A percentile compares a stretch with the other conserved stretches of the same genome.
Evolutionary conservation across 352 stramenopile genomes (phyloP).

Genomic region (Saprolegnia diclina): DNA sequence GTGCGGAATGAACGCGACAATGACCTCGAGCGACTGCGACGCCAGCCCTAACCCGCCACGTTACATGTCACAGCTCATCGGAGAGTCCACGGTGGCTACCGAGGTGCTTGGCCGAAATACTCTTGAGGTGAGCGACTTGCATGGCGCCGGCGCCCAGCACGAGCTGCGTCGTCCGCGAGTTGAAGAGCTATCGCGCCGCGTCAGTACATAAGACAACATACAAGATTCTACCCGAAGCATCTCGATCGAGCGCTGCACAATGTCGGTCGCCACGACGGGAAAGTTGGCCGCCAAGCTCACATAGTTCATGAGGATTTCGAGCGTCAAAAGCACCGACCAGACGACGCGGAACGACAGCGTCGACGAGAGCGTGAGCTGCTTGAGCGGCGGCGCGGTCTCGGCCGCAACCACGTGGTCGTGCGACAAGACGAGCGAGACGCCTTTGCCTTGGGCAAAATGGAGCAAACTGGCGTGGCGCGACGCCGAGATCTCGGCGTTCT

Average conservation of each 20-base stretch:
- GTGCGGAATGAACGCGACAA: slow-evolving; percentile 91
- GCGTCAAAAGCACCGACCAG: slow-evolving; percentile 92
- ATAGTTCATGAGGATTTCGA: slow-evolving; percentile 95
- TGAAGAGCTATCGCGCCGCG: slow-evolving; percentile 86
- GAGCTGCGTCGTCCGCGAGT: slow-evolving; percentile 93
- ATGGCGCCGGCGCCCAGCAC: slow-evolving; percentile 95
- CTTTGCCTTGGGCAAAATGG: slow-evolving; percentile 87
- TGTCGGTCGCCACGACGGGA: slow-evolving; percentile 90
- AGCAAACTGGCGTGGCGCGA: slow-evolving; percentile 86
- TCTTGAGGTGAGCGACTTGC: slow-evolving; percentile 93
- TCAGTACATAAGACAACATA: neutral
- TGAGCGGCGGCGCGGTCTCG: slow-evolving; percentile 61
- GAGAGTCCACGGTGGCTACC: slow-evolving; percentile 30
- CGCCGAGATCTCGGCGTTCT: slow-evolving; percentile 89
- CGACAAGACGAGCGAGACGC: slow-evolving; percentile 65
- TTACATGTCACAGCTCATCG: neutral
- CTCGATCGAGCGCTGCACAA: slow-evolving; percentile 91
- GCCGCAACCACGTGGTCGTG: slow-evolving; percentile 58
- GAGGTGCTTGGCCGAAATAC: slow-evolving; percentile 95
- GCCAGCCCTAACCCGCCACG: slow-evolving; percentile 68
- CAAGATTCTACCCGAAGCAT: slow-evolving; percentile 67
- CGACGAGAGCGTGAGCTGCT: slow-evolving; percentile 28
- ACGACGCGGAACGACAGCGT: slow-evolving; percentile 89
- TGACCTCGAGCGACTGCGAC: slow-evolving; percentile 92
- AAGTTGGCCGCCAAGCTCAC: slow-evolving; percentile 92